Base-by-base conservation (phyloP, 345 rosid genomes). In the Dovyalis caffra region DNA sequence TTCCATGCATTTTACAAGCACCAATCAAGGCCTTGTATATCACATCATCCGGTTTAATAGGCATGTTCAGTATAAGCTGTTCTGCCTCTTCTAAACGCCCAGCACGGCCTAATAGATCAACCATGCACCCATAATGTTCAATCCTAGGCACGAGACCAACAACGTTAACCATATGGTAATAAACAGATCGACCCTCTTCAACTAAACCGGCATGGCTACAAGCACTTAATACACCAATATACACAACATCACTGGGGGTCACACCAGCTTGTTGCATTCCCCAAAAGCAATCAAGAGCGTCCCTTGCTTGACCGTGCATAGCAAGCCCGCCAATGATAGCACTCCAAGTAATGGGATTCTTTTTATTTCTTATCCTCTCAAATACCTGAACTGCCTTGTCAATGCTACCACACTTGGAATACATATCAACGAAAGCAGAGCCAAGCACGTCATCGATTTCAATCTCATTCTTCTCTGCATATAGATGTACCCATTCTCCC, bases 121-220 rank as follows among this genome's bases (percentile, higher is more conserved):
- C 90, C 94, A 90, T 86, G 71, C 92, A 90, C 9, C 94, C 88
- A 35, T 86, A 90, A 73, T 92, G 97, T 78, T 89, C 95, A 4
- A 92, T 74, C 74, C 88, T 88, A 31, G 92, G 95, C 43, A 86
- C 89, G 37, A 90, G 58, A 47, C 90, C 91, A 23, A 40, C 81
- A 26, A 76, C 82, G 67, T 75, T 80, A 64, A 79, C 81, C 92
- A 92, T 90, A 32, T 83, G 85, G 75, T 85, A 76, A 73, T 90
- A 88, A 38, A 83, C 72, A 4, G 60, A 79, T 34, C 83, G 79
- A 16, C 93, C 95, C 71, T 92, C 84, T 70, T 86, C 85, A 1
- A 92, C 84, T 26, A 92, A 75, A 11, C 95, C 95, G 11, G 82
- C 90, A 21, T 90, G 91, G 77, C 92, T 84, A 61, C 97, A 92